Evolutionary conservation across 164 flowering plant species (phyloP), one percentile per base, ranked within the genome.

Genomic region (Magnolia kwangsiensis): DNA sequence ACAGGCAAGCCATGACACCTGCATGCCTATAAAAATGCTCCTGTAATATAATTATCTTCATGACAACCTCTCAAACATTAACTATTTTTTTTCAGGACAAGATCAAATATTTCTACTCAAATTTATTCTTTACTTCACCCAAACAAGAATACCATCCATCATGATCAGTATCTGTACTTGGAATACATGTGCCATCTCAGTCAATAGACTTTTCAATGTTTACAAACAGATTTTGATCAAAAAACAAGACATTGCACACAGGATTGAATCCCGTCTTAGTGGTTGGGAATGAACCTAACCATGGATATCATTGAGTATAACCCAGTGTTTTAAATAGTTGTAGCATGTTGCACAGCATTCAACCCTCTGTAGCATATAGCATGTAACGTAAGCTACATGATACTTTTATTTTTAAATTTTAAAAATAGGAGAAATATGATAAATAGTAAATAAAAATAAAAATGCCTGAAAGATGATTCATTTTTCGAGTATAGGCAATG

Each of bases 1-100:
- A 88, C 72, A 45, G 87, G 88, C 71, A 85, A 72, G 72, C 91
- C 97, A 83, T 90, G 95, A 74, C 97, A 90, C 81, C 89, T 90
- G 90, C 96, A 91, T 77, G 89, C 82, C 97, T 92, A 69, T 21
- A 4, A 70, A 68, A 70, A 14, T 45, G 24, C 37, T 9, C 51
- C 11, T 8, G 16, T 70, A 50, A 70, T 8, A 49, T 45, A 70
- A n/a, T 49, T 50, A 14, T 49, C 10, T 24, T 27, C 27, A 67
- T 23, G 45, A 37, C 71, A 67, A 31, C 49, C 69, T 4, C 68
- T 55, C 3, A 16, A 55, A 55, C 61, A 55, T 55, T 10, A 55
- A 10, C 9, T 51, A 51, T 51, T 51, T 51, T 13, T 8, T 51
- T 13, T 20, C 23, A 21, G 14, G 68, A 65, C 16, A 59, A 59